These are phyloP conservation scores for Elsinoe perseae DNA, from an alignment of 2,329 filamentous ascomycete species.

Conservation along the genomic window DNA sequence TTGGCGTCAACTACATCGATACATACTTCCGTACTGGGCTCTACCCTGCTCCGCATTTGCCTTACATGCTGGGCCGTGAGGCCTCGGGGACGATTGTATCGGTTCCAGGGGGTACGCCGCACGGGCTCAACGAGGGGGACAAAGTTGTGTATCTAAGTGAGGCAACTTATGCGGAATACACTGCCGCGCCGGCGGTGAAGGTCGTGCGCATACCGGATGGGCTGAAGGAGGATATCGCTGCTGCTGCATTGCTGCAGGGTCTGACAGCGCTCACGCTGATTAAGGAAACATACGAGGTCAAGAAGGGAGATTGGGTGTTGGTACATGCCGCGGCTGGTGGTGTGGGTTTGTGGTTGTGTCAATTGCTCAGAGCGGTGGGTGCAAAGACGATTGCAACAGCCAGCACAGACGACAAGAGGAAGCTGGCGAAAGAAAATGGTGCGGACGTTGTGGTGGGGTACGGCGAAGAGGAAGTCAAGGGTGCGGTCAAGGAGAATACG, in stretches of 20 bases:
- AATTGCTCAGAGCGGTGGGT: constrained; percentile 64
- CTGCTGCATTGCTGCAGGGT: constrained; percentile 68
- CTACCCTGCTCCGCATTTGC: constrained; percentile 61
- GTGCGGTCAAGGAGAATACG: constrained; percentile 60
- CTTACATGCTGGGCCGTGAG: constrained; percentile 73
- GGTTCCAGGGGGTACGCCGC: constrained; percentile 44
- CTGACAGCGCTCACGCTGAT: constrained; percentile 75
- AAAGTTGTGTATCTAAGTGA: constrained; percentile 61
- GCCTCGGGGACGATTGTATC: constrained; percentile 63
- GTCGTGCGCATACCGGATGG: constrained; percentile 57
- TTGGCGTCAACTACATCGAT: constrained; percentile 85
- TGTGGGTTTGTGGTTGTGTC: constrained; percentile 65
- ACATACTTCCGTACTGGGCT: constrained; percentile 84
- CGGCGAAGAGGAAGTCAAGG: constrained; percentile 48
- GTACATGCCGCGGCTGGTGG: constrained; percentile 83
- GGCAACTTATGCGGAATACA: constrained; percentile 53
- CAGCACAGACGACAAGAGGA: constrained; percentile 63
- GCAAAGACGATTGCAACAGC: constrained; percentile 75
- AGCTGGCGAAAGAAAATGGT: constrained; percentile 60
- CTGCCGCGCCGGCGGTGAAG: constrained; percentile 45
- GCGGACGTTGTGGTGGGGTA: constrained; percentile 69
- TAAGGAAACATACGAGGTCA: constrained; percentile 62
- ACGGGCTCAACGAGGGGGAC: constrained; percentile 57
- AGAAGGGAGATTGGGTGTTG: constrained; percentile 67
- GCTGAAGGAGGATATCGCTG: constrained; percentile 54